phyloP scores from a whole-genome alignment of 2,329 filamentous ascomycete species.

The Thielaviopsis musarum region DNA sequence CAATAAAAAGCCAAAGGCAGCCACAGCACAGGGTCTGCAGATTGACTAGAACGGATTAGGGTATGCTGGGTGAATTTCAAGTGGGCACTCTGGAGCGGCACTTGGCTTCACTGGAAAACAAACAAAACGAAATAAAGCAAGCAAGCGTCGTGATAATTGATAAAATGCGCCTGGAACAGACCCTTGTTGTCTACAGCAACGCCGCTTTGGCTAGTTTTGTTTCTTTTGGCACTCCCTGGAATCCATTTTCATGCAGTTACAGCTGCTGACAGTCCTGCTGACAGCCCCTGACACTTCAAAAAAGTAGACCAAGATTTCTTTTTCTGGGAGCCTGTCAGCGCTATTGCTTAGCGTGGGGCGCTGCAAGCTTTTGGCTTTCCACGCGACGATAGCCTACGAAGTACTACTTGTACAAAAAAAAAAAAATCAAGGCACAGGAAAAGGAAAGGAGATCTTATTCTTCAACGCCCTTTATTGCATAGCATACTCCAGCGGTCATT shows the following conservation, averaged over 20 bases:
- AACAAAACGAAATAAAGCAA: background rate
- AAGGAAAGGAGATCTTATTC: background rate
- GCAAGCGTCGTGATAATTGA: background rate
- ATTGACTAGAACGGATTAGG: background rate
- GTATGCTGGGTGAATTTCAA: background rate
- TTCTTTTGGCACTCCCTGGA: slow-evolving; percentile 14
- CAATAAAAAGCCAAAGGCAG: background rate
- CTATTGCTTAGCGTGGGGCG: background rate
- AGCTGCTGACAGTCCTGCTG: background rate
- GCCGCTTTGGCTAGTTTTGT: slow-evolving; percentile 15
- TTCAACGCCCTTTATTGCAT: background rate
- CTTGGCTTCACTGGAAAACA: background rate
- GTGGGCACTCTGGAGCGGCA: background rate
- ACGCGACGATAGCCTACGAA: background rate
- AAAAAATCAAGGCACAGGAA: background rate
- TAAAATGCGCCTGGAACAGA: slow-evolving; percentile 1
- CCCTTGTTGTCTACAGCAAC: slow-evolving; percentile 11
- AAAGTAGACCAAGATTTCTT: background rate
- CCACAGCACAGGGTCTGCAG: background rate
- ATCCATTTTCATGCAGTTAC: background rate
- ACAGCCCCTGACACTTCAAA: background rate
- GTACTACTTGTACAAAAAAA: background rate
- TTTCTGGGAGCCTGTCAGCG: background rate
- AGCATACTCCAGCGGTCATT: background rate
- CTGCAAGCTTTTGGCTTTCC: background rate